Conservation (phyloP, 805 yeast genomes). For the Candida sanyiensis region DNA sequence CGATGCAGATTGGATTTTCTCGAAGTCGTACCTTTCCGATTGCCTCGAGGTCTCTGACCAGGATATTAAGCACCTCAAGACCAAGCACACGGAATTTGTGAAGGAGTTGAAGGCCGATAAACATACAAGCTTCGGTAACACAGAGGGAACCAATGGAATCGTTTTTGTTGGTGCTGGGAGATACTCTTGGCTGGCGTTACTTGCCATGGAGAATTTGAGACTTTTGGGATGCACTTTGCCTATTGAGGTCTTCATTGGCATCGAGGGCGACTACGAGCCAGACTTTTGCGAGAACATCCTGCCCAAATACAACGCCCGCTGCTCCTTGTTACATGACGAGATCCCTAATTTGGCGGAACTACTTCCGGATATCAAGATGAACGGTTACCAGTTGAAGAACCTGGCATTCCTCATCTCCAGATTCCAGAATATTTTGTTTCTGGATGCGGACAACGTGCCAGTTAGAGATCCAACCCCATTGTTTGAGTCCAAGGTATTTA, state of each 20-base stretch:
- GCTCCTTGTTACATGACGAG: conserved; percentile 51
- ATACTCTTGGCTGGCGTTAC: conserved; percentile 63
- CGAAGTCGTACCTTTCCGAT: background rate
- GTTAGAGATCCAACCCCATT: conserved; percentile 51
- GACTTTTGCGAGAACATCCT: conserved; percentile 57
- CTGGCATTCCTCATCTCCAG: conserved; percentile 67
- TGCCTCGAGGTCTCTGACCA: conserved; percentile 1
- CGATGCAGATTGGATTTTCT: conserved; percentile 1
- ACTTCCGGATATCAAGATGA: conserved; percentile 35
- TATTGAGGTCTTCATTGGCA: conserved; percentile 71
- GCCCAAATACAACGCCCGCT: conserved; percentile 56
- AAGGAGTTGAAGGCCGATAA: background rate
- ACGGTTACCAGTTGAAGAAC: conserved; percentile 64
- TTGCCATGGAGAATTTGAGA: conserved; percentile 58
- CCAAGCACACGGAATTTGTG: background rate
- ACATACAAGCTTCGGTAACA: background rate
- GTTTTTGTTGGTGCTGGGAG: conserved; percentile 79
- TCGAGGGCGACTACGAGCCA: conserved; percentile 56
- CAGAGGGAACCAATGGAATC: conserved; percentile 33
- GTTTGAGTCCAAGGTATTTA: conserved; percentile 49
- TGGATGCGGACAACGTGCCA: conserved; percentile 76
- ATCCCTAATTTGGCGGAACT: conserved; percentile 31
- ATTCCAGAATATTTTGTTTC: conserved; percentile 62
- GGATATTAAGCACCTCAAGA: conserved; percentile 1
- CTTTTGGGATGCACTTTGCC: conserved; percentile 58